A percentile compares a stretch with the other conserved stretches of the same genome.
Conservation (phyloP, 176 grass and related monocot species). For the Tillandsia fasciculata region DNA sequence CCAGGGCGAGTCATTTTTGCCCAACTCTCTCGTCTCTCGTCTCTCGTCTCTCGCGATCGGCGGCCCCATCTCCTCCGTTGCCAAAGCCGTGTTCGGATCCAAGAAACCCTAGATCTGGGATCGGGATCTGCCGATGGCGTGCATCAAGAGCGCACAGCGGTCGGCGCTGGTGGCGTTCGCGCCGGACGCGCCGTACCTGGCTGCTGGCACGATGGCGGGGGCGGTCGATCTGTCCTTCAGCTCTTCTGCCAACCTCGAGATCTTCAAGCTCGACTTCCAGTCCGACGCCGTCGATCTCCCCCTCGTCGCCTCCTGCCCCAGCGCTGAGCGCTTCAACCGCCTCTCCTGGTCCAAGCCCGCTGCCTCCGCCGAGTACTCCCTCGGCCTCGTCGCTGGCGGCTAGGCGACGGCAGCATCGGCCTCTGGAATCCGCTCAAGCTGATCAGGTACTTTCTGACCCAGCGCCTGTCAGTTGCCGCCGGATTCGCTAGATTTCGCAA, state of each 20-base stretch:
- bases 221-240: constrained; percentile 78
- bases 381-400: constrained; percentile 81
- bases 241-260: constrained; percentile 82
- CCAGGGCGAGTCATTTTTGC: no score
- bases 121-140: constrained; percentile 43
- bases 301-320: constrained; percentile 48
- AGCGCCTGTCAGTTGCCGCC: no score
- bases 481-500: no score
- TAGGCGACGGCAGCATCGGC: constrained; percentile 70
- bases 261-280: constrained; percentile 94
- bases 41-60: no score
- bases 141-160: constrained; percentile 94
- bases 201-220: constrained; percentile 88
- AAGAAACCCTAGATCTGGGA: background rate
- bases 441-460: constrained; percentile 46
- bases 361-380: constrained; percentile 50
- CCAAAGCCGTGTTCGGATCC: no score
- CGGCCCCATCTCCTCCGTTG: no score
- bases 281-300: constrained; percentile 68
- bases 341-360: constrained; percentile 65
- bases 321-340: constrained; percentile 85
- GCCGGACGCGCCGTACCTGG: constrained; percentile 83
- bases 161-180: constrained; percentile 78
- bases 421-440: constrained; percentile 81
- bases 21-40: no score